A percentile compares a stretch with the other conserved stretches of the same genome.
Conservation (phyloP, 1,284 basidiomycete genomes). For the Agaricales sp. region DNA sequence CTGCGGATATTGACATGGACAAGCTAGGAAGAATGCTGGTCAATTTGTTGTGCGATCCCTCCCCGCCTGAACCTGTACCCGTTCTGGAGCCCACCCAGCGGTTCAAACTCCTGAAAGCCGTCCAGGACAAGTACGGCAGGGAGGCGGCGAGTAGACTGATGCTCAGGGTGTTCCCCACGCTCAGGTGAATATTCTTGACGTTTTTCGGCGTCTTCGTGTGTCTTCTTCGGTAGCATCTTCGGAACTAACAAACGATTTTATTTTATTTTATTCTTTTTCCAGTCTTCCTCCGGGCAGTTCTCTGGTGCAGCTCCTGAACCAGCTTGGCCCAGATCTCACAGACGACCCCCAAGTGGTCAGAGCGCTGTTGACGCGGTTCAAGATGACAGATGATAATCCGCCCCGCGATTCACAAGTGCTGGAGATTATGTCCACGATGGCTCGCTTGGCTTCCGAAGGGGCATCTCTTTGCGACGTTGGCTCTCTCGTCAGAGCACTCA, state of each 20-base stretch:
- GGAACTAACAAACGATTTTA: background rate
- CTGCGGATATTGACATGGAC: conserved; percentile 63
- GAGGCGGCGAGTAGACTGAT: conserved; percentile 40
- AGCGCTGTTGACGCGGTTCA: conserved; percentile 61
- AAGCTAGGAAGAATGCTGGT: conserved; percentile 73
- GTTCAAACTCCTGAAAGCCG: conserved; percentile 60
- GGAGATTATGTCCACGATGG: conserved; percentile 58
- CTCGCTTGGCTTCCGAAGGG: conserved; percentile 61
- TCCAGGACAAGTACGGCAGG: conserved; percentile 63
- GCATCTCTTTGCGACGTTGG: conserved; percentile 65
- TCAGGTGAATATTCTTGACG: background rate
- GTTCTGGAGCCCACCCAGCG: conserved; percentile 61
- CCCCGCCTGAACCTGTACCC: conserved; percentile 43
- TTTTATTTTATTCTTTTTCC: background rate
- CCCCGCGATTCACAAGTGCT: conserved; percentile 61
- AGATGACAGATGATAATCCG: conserved; percentile 55
- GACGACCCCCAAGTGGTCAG: conserved; percentile 59
- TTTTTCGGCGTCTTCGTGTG: background rate
- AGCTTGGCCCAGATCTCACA: conserved; percentile 70
- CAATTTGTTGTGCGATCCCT: conserved; percentile 62
- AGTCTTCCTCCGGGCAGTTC: conserved; percentile 46
- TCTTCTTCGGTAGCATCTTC: background rate
- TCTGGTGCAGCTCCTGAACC: conserved; percentile 61
- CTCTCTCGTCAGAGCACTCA: conserved; percentile 61
- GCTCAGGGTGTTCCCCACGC: conserved; percentile 30